phyloP scores from a whole-genome alignment of 441 rosid genomes.

The Erodium chrysanthum region DNA sequence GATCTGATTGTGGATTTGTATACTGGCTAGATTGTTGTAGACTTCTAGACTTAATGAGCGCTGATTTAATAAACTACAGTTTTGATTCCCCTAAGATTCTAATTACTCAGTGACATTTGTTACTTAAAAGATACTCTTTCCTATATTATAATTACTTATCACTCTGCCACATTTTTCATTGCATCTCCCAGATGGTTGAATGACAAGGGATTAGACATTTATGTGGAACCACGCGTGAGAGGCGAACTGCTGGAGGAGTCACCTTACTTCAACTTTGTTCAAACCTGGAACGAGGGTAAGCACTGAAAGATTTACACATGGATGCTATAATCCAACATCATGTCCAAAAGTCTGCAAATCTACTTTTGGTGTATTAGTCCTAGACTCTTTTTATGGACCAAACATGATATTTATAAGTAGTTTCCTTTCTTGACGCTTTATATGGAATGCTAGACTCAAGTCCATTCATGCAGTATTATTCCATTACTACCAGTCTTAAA shows the following conservation, averaged over 20 bases:
- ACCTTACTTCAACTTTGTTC: constrained; percentile 54
- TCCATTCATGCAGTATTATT: background rate
- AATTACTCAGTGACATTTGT: background rate
- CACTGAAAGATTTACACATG: constrained; percentile 8
- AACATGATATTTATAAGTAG: background rate
- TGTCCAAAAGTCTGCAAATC: constrained; percentile 3
- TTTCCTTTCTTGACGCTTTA: background rate
- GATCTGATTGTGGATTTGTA: background rate
- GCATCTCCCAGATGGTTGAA: constrained; percentile 67
- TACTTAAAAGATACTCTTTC: background rate
- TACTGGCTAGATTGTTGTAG: background rate
- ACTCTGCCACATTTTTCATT: constrained; percentile 10
- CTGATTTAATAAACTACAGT: background rate
- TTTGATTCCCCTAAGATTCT: background rate
- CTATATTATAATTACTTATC: background rate
- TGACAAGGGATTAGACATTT: constrained; percentile 52
- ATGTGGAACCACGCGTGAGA: constrained; percentile 80
- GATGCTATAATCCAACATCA: background rate
- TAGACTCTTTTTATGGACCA: background rate
- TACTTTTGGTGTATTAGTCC: background rate
- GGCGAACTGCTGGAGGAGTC: constrained; percentile 72
- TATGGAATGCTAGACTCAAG: background rate
- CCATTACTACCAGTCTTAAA: background rate
- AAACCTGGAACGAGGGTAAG: constrained; percentile 94
- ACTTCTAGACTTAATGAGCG: background rate